phyloP scores from a whole-genome alignment of 2,329 filamentous ascomycete genomes.

The Chrysosporium queenslandicum region DNA sequence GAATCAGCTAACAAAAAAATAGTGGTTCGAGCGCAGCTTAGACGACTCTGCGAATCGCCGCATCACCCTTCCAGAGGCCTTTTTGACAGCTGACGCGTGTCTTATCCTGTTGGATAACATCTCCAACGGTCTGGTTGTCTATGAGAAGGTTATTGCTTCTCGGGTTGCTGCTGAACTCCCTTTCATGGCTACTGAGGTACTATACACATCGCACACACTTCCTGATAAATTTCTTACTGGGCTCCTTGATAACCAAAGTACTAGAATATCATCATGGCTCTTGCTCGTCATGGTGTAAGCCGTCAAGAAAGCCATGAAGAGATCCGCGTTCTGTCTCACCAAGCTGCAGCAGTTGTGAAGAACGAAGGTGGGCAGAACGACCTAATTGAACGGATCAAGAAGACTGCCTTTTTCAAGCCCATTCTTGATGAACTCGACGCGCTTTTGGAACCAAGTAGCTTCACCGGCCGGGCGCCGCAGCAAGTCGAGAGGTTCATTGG shows the following conservation, averaged over 20 bases:
- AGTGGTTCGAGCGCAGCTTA: conserved; percentile 70
- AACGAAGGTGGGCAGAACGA: conserved; percentile 67
- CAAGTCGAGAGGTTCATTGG: conserved; percentile 43
- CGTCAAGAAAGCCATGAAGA: conserved; percentile 79
- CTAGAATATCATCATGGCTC: conserved; percentile 60
- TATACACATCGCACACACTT: too few relatives aligned
- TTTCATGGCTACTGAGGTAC: conserved; percentile 64
- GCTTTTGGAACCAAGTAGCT: conserved; percentile 55
- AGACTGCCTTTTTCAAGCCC: conserved; percentile 60
- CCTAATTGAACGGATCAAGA: conserved; percentile 65
- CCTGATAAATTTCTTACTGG: neutral
- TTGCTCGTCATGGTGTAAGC: conserved; percentile 59
- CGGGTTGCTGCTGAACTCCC: conserved; percentile 67
- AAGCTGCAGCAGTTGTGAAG: conserved; percentile 63
- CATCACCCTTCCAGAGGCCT: conserved; percentile 55
- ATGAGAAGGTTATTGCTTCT: conserved; percentile 59
- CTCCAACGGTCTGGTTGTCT: conserved; percentile 61
- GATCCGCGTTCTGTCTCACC: conserved; percentile 70
- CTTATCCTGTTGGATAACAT: conserved; percentile 60
- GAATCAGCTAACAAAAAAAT: conserved; percentile 35
- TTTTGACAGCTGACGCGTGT: conserved; percentile 59
- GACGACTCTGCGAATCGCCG: conserved; percentile 51
- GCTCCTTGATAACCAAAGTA: neutral
- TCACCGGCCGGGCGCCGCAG: conserved; percentile 47
- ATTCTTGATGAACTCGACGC: conserved; percentile 59